Evolutionary conservation across 2,329 filamentous ascomycete species (phyloP).

Genomic region (Ophiocordyceps unilateralis): DNA sequence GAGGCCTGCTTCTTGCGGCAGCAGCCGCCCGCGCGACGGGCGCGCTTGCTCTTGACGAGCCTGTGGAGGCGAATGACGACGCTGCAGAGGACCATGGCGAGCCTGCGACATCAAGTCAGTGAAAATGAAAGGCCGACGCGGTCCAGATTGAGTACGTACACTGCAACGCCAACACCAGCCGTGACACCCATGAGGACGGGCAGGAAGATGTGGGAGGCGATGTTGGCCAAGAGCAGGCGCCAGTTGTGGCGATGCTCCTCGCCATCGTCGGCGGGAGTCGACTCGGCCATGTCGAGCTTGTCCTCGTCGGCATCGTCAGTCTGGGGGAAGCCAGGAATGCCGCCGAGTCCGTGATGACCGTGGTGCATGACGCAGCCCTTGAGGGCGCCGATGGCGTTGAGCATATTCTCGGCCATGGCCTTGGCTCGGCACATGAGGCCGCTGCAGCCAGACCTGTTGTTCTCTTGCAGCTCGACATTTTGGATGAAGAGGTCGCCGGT

Average conservation of each 20-base stretch:
- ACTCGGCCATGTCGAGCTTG: neutral
- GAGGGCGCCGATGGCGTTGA: conserved; percentile 11
- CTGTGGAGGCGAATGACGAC: conserved; percentile 42
- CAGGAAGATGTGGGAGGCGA: conserved; percentile 45
- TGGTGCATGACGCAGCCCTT: conserved; percentile 3
- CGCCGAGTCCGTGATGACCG: conserved; percentile 5
- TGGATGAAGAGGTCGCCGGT: conserved; percentile 37
- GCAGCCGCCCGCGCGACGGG: conserved; percentile 2
- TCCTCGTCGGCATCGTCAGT: neutral
- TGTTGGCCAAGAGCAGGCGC: conserved; percentile 31
- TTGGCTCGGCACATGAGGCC: conserved; percentile 37
- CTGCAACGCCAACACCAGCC: conserved; percentile 48
- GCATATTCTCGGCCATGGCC: conserved; percentile 11
- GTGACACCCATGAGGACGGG: conserved; percentile 52
- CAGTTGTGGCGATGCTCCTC: conserved; percentile 12
- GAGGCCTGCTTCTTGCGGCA: conserved; percentile 2
- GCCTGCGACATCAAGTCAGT: conserved; percentile 20
- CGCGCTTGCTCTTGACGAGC: conserved; percentile 17
- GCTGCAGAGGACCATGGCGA: conserved; percentile 50
- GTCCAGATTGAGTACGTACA: conserved; percentile 24
- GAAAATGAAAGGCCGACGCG: neutral
- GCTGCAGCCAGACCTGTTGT: conserved; percentile 15
- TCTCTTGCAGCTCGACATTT: conserved; percentile 21
- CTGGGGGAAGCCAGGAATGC: neutral
- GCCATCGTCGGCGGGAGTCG: conserved; percentile 2